These are phyloP conservation scores for Ascochyta koolunga DNA, from an alignment of 2,329 filamentous ascomycete species.

Conservation along the genomic window DNA sequence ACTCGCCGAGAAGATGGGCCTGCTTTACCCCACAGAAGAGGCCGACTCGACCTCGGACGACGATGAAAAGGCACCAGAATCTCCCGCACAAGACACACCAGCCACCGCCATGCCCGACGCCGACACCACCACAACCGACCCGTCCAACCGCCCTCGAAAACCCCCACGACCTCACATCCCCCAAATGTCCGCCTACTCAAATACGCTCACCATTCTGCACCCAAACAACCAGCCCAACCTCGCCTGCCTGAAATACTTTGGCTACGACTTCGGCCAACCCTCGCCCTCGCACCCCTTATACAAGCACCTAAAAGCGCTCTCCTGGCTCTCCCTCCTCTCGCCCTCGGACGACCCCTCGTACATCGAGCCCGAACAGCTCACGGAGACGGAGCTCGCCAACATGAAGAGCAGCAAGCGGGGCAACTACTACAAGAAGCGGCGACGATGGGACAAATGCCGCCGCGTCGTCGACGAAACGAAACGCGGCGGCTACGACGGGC, in stretches of 20 bases:
- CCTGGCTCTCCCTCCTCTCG: slow-evolving; percentile 88
- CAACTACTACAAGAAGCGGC: slow-evolving; percentile 86
- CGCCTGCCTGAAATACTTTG: slow-evolving; percentile 85
- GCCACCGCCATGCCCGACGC: slow-evolving; percentile 29
- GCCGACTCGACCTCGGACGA: slow-evolving; percentile 37
- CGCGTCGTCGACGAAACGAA: slow-evolving; percentile 76
- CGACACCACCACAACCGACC: slow-evolving; percentile 26
- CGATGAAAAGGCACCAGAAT: slow-evolving; percentile 11
- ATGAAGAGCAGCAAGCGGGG: slow-evolving; percentile 85
- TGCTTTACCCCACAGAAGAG: slow-evolving; percentile 64
- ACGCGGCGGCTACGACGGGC: slow-evolving; percentile 78
- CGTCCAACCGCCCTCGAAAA: slow-evolving; percentile 31
- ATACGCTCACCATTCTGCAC: slow-evolving; percentile 82
- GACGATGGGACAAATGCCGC: slow-evolving; percentile 76
- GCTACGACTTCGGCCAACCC: slow-evolving; percentile 73
- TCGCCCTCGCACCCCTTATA: slow-evolving; percentile 75
- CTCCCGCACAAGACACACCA: slow-evolving; percentile 2
- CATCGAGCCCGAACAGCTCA: slow-evolving; percentile 65
- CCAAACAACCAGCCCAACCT: slow-evolving; percentile 86
- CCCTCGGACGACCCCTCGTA: slow-evolving; percentile 79
- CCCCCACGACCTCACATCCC: slow-evolving; percentile 45
- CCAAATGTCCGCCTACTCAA: slow-evolving; percentile 70
- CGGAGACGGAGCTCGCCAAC: slow-evolving; percentile 66
- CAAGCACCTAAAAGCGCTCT: slow-evolving; percentile 80
- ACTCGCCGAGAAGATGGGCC: slow-evolving; percentile 86